These are phyloP conservation scores for Thraustochytrium sp. DNA, from an alignment of 352 stramenopile species.

Conservation along the genomic window DNA sequence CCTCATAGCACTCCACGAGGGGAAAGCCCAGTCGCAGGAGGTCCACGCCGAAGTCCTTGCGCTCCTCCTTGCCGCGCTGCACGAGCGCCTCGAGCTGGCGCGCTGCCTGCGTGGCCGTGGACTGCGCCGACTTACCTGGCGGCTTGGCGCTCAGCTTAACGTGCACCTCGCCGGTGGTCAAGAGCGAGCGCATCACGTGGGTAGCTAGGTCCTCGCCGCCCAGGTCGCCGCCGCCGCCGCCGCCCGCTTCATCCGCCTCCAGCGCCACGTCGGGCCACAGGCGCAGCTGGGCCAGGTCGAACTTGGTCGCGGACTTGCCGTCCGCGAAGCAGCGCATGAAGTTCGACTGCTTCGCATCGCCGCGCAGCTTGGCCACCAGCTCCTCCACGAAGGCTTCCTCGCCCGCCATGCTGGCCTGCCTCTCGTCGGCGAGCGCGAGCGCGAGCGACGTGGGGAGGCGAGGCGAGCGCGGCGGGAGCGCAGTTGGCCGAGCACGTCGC, in stretches of 20 bases:
- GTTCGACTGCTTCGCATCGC: constrained; percentile 21
- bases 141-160: not conserved
- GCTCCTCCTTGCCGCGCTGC: constrained; percentile 5
- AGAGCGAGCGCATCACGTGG: not conserved
- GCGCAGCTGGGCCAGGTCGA: not conserved
- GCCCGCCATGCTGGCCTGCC: no score
- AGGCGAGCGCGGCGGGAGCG: no score
- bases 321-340: not conserved
- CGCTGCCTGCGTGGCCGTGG: not conserved
- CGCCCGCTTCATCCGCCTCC: no score
- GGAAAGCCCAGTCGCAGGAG: constrained; percentile 11
- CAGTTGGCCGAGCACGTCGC: no score
- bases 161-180: not conserved
- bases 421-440: no score
- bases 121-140: not conserved
- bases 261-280: not conserved
- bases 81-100: not conserved
- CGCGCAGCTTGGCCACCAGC: not conserved
- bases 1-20: not conserved
- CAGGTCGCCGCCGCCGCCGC: not conserved
- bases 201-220: not conserved
- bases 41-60: constrained; percentile 3
- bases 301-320: not conserved
- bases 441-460: no score
- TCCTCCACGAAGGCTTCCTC: constrained; percentile 15